Evolutionary conservation across 1,139 yeast species (phyloP).

Genomic region (Blastobotrys persicus): DNA sequence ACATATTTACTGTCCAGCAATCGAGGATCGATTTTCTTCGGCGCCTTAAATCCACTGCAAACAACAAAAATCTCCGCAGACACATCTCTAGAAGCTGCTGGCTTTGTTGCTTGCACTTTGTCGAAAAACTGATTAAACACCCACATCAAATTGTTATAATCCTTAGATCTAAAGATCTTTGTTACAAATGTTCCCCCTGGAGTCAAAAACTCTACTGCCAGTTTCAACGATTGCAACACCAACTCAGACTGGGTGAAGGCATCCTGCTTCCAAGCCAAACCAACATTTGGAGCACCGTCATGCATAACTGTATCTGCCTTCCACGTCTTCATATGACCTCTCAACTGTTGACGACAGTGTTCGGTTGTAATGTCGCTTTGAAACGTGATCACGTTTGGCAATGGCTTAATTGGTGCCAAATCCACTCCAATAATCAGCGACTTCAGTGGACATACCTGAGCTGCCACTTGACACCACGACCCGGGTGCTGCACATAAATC

Average conservation of each 20-base stretch:
- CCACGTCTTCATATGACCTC: conserved; percentile 98
- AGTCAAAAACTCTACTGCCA: conserved; percentile 90
- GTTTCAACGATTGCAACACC: conserved; percentile 85
- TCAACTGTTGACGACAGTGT: conserved; percentile 87
- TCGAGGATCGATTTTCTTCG: conserved; percentile 90
- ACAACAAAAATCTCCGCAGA: conserved; percentile 98
- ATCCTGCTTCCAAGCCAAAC: conserved; percentile 99
- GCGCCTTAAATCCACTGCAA: conserved; percentile 94
- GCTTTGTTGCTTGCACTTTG: conserved; percentile 96
- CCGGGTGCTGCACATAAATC: conserved; percentile 99
- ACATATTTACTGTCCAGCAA: conserved; percentile 89
- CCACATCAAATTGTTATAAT: conserved; percentile 96
- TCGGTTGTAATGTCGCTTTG: conserved; percentile 98
- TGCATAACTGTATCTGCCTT: conserved; percentile 97
- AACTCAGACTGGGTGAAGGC: conserved; percentile 97
- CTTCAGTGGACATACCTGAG: conserved; percentile 86
- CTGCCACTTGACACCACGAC: conserved; percentile 99
- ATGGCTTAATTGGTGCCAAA: conserved; percentile 91
- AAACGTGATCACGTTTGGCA: conserved; percentile 90
- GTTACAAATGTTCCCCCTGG: conserved; percentile 98
- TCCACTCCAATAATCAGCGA: conserved; percentile 96
- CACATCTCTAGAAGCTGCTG: conserved; percentile 97
- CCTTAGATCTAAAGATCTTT: conserved; percentile 94
- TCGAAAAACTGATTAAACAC: conserved; percentile 93
- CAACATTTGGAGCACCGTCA: conserved; percentile 99